Evolutionary conservation across 2,329 filamentous ascomycete species (phyloP).

Genomic region (Calonectria henricotiae): DNA sequence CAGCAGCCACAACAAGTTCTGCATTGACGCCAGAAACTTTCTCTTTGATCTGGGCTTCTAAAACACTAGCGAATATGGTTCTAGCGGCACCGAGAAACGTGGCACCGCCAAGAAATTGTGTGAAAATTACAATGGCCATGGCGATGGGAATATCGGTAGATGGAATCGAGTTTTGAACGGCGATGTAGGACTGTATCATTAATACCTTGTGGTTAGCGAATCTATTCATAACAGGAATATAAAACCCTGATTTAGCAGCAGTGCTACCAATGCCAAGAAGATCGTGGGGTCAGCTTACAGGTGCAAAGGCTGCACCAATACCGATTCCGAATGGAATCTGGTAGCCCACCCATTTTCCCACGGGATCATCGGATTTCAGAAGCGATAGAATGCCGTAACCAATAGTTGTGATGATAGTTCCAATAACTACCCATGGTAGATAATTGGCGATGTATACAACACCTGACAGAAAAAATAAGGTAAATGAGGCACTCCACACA

Average conservation of each 20-base stretch:
- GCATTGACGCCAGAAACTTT: background rate
- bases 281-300: background rate
- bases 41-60: background rate
- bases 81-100: background rate
- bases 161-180: constrained; percentile 12
- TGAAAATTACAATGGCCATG: constrained; percentile 3
- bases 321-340: constrained; percentile 12
- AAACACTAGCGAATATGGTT: background rate
- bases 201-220: background rate
- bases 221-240: too few species aligned
- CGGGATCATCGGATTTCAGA: background rate
- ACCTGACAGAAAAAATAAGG: constrained; percentile 34
- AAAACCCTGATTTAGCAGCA: background rate
- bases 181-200: background rate
- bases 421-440: background rate
- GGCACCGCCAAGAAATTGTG: background rate
- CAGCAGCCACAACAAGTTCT: background rate
- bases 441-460: background rate
- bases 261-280: too few species aligned
- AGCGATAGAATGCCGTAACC: constrained; percentile 7
- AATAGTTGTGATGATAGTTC: background rate
- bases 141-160: constrained; percentile 1
- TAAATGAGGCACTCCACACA: constrained; percentile 34
- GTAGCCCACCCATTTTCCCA: constrained; percentile 8
- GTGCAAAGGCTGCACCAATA: background rate